Conservation (phyloP, 257 asterid genomes). For the Schizonepeta tenuifolia region DNA sequence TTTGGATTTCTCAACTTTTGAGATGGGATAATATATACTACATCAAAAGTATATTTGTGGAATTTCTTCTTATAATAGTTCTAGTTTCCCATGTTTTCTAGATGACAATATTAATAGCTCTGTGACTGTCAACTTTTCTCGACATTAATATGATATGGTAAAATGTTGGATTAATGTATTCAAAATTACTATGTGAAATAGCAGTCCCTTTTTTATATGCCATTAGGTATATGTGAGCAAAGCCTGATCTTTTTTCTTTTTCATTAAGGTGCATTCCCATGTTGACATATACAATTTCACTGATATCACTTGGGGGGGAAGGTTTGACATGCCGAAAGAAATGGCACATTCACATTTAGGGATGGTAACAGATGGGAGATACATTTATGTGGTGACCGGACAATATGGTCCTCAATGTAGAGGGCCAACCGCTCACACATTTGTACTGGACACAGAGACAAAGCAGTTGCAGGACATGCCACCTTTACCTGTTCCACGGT, state of each 20-base stretch:
- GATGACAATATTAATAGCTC: constrained; percentile 1
- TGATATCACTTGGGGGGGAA: too few species aligned
- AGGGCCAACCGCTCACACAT: too few species aligned
- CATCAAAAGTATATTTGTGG: background rate
- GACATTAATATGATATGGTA: constrained; percentile 1
- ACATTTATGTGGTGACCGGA: too few species aligned
- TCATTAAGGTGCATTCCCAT: too few species aligned
- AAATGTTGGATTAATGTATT: constrained; percentile 21
- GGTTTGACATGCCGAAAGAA: too few species aligned
- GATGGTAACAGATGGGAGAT: too few species aligned
- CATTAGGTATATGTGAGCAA: background rate
- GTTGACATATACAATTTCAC: too few species aligned
- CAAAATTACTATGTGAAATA: background rate
- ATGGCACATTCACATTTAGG: too few species aligned
- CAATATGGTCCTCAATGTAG: too few species aligned
- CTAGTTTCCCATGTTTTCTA: background rate
- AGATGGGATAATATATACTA: constrained; percentile 13
- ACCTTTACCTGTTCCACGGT: too few species aligned
- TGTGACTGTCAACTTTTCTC: background rate
- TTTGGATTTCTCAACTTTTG: constrained; percentile 16
- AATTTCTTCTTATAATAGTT: constrained; percentile 6
- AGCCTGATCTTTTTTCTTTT: constrained; percentile 26
- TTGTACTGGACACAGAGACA: too few species aligned
- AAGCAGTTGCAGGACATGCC: too few species aligned
- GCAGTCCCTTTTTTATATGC: background rate